Percentiles rank a stretch among this genome's conserved stretches.
Evolutionary conservation across 2,329 filamentous ascomycete species (phyloP).

Genomic region (Pleoardoris graminearum): DNA sequence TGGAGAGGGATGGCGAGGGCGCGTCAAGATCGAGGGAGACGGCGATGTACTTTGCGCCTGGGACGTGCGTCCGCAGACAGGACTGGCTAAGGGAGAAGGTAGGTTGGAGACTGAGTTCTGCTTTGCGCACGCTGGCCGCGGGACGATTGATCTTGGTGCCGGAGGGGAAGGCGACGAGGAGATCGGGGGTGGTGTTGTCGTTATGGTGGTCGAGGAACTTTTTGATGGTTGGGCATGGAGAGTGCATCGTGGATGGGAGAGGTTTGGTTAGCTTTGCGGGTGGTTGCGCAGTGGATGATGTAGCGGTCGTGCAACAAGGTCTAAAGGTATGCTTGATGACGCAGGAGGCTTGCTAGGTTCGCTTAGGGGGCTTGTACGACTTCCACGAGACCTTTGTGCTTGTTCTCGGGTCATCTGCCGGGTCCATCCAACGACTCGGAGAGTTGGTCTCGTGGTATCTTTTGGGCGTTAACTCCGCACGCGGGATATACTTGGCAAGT

Average conservation of each 20-base stretch:
- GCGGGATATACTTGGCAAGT: too few species aligned
- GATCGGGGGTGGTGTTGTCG: not conserved
- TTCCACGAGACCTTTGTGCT: too few species aligned
- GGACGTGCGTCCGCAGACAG: not conserved
- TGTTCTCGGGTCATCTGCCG: too few species aligned
- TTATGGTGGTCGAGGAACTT: conserved; percentile 2
- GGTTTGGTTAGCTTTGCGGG: not conserved
- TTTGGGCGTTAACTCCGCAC: too few species aligned
- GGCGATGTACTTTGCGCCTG: conserved; percentile 1
- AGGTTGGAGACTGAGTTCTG: not conserved
- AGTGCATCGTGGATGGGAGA: not conserved
- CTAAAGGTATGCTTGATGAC: not conserved
- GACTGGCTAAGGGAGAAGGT: not conserved
- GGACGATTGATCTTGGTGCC: not conserved
- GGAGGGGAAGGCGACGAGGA: conserved; percentile 4
- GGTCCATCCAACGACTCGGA: too few species aligned
- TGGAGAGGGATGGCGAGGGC: not conserved
- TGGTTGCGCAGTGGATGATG: not conserved
- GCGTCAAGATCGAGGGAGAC: conserved; percentile 3
- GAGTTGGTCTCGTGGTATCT: too few species aligned
- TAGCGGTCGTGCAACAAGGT: not conserved
- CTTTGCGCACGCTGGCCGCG: not conserved
- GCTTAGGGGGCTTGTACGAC: too few species aligned
- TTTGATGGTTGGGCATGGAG: not conserved
- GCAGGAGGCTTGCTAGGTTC: not conserved